Evolutionary conservation across 2,329 filamentous ascomycete species (phyloP), one percentile per base, ranked within the genome.

Genomic region (Pyrenochaeta sp.): DNA sequence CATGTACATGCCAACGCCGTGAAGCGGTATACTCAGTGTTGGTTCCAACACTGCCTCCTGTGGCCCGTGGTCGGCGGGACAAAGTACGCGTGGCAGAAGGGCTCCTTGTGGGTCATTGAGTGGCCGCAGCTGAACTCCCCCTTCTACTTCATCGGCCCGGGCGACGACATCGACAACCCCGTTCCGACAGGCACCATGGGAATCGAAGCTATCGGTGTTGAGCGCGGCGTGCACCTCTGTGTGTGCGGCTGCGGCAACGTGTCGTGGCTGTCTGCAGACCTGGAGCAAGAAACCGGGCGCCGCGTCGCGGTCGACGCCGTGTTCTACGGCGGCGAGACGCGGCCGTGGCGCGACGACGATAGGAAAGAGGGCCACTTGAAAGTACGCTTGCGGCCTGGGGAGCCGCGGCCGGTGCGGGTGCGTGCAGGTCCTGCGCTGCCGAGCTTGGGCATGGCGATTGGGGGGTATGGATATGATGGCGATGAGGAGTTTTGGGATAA

Each of bases 401-500:
- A 27, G 24, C 24, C 24, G 4, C 14, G 18, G 29, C 29, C 29
- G 14, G 29, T 8, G 27, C 27, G 9, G 27, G 14, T 26, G 13
- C 22, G 13, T 7, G 34, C 18, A 18, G 21, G 22, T 2, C 17
- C 13, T 13, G 21, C 13, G 7, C 10, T 9, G 9, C 17, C 10
- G 4, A 31, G 23, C 4, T n/a, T 31, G 6, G 18, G 23, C 8
- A 18, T 18, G 3, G 23, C 29, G 6, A 27, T n/a, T n/a, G n/a
- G n/a, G n/a, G n/a, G 35, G 13, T 22, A 23, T 21, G 23, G 22
- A 4, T 47, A 19, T n/a, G 27, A 38, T 3, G 29, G 31, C 0
- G 31, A 35, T 8, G 41, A 35, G 7, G 35, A 38, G 20, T 54
- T 48, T 23, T 54, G 51, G 51, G 47, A 54, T 29, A 22, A 11